phyloP scores from a whole-genome alignment of 352 stramenopile species.

The Phytophthora pluvialis region DNA sequence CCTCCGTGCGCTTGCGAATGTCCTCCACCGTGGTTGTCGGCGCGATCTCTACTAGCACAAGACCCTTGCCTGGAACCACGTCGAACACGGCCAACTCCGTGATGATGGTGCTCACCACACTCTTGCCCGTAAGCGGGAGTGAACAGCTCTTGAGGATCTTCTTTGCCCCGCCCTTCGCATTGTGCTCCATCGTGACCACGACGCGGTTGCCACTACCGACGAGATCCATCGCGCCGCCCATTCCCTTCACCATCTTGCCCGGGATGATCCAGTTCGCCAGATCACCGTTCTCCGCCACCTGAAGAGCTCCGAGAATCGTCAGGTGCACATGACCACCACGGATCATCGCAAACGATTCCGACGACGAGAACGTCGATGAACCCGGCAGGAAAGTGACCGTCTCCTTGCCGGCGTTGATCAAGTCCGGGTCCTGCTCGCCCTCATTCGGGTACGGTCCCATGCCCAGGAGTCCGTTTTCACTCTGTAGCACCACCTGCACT shows the following conservation, averaged over 20 bases:
- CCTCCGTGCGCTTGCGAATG: conserved; percentile 79
- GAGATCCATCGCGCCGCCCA: conserved; percentile 98
- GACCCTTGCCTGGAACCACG: conserved; percentile 58
- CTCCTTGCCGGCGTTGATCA: conserved; percentile 98
- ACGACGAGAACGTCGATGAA: conserved; percentile 95
- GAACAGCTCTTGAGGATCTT: conserved; percentile 96
- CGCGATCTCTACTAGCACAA: conserved; percentile 93
- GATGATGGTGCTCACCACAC: conserved; percentile 94
- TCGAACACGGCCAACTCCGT: conserved; percentile 93
- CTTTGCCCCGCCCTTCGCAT: conserved; percentile 91
- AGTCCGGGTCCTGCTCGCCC: conserved; percentile 91
- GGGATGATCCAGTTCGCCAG: conserved; percentile 97
- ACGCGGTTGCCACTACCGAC: conserved; percentile 93
- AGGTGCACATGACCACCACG: conserved; percentile 95
- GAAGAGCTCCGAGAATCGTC: conserved; percentile 95
- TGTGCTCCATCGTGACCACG: conserved; percentile 98
- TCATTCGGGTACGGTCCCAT: conserved; percentile 93
- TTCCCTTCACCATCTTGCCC: conserved; percentile 97
- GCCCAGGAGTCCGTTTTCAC: conserved; percentile 96
- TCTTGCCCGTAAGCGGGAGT: conserved; percentile 95
- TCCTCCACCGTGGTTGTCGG: conserved; percentile 83
- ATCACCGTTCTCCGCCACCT: conserved; percentile 94
- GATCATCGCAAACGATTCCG: conserved; percentile 97
- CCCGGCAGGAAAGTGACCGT: conserved; percentile 94
- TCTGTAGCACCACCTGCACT: conserved; percentile 96